phyloP scores from a whole-genome alignment of 352 stramenopile genomes.

The Globisporangium uncinulatum region DNA sequence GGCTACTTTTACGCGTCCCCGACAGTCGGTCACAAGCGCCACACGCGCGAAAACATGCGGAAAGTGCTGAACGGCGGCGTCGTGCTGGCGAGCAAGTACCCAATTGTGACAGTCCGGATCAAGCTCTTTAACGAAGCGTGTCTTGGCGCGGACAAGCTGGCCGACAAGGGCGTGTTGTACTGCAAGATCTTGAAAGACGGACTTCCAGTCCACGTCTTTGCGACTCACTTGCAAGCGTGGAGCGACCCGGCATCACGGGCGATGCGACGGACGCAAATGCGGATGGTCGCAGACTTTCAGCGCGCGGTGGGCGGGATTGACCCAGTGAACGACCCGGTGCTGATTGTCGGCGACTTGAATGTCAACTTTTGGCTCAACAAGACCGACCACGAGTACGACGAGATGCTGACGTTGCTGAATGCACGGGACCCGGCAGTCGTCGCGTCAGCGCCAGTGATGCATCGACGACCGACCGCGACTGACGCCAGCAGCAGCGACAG shows the following conservation, averaged over 20 bases:
- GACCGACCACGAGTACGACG: constrained; percentile 69
- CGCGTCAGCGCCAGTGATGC: background rate
- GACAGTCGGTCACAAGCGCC: constrained; percentile 61
- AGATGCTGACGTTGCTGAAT: constrained; percentile 68
- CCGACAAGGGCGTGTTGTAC: constrained; percentile 76
- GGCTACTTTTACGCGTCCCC: constrained; percentile 74
- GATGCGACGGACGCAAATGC: constrained; percentile 62
- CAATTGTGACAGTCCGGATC: constrained; percentile 64
- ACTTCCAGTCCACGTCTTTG: constrained; percentile 66
- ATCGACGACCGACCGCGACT: background rate
- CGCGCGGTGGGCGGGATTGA: constrained; percentile 46
- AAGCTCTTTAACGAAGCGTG: constrained; percentile 68
- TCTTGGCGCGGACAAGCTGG: constrained; percentile 54
- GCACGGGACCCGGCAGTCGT: constrained; percentile 41
- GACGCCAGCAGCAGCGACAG: constrained; percentile 2
- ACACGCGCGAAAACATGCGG: constrained; percentile 56
- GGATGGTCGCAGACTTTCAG: constrained; percentile 57
- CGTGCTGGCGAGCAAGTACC: constrained; percentile 62
- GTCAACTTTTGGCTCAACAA: constrained; percentile 76
- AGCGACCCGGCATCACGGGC: constrained; percentile 49
- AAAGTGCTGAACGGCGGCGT: constrained; percentile 75
- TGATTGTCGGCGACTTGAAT: constrained; percentile 69
- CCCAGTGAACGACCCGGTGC: constrained; percentile 43
- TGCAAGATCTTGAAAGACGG: constrained; percentile 78
- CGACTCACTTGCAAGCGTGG: constrained; percentile 73